phyloP scores from a whole-genome alignment of 2,329 filamentous ascomycete genomes.

The Paraconiothyrium sp. region DNA sequence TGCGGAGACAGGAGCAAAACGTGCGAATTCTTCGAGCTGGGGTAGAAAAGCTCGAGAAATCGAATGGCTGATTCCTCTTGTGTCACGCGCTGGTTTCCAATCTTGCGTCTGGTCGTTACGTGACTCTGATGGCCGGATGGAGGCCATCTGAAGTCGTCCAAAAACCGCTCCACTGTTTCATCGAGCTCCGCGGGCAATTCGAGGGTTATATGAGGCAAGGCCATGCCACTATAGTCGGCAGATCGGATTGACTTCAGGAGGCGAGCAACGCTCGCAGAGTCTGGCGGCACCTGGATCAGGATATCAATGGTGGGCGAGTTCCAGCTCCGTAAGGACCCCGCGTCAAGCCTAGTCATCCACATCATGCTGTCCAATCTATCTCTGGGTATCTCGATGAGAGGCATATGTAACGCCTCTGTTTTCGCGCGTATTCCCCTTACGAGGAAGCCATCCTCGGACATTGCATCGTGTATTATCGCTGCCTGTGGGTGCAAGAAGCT shows the following conservation, averaged over 20 bases:
- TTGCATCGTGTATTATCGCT: constrained; percentile 74
- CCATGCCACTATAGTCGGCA: constrained; percentile 78
- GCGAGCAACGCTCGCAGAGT: constrained; percentile 78
- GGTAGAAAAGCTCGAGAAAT: constrained; percentile 90
- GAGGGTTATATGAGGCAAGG: constrained; percentile 79
- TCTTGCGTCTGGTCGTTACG: constrained; percentile 78
- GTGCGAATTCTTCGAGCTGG: constrained; percentile 71
- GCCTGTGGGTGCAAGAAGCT: constrained; percentile 80
- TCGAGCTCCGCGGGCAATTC: constrained; percentile 81
- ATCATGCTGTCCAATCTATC: constrained; percentile 69
- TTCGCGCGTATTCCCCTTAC: constrained; percentile 67
- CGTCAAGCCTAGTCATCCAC: constrained; percentile 84
- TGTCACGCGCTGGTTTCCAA: constrained; percentile 67
- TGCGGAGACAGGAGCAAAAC: constrained; percentile 87
- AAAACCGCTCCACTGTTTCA: constrained; percentile 67
- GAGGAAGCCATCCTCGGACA: constrained; percentile 75
- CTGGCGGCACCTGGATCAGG: constrained; percentile 77
- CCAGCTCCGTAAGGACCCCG: constrained; percentile 78
- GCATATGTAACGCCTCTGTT: constrained; percentile 60
- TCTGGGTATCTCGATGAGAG: constrained; percentile 79
- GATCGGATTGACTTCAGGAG: constrained; percentile 78
- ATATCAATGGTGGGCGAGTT: constrained; percentile 82
- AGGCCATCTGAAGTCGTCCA: constrained; percentile 74
- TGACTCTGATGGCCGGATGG: constrained; percentile 59
- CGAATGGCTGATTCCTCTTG: constrained; percentile 77